Evolutionary conservation across 2,329 filamentous ascomycete genomes (phyloP).

Genomic region (Penicillium sp.): DNA sequence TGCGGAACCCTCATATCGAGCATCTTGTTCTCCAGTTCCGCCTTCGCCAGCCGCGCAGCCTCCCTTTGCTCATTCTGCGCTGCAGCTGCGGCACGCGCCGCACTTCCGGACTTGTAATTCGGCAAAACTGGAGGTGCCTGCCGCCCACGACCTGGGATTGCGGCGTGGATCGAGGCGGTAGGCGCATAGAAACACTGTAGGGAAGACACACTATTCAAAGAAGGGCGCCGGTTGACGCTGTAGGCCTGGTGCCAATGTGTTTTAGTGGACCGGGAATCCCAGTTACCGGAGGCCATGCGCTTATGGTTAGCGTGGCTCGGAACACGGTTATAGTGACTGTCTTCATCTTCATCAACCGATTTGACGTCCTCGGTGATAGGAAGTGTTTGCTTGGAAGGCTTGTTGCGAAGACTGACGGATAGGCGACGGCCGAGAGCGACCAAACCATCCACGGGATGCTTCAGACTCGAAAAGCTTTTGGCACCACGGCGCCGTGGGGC

Average conservation of each 20-base stretch:
- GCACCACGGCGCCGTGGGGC: constrained; percentile 34
- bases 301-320: constrained; percentile 17
- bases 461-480: constrained; percentile 45
- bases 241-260: constrained; percentile 29
- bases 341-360: constrained; percentile 13
- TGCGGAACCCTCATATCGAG: constrained; percentile 33
- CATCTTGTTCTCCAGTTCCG: constrained; percentile 30
- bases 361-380: constrained; percentile 5
- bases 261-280: constrained; percentile 20
- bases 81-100: constrained; percentile 49
- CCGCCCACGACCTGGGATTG: constrained; percentile 38
- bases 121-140: constrained; percentile 41
- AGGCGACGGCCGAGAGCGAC: constrained; percentile 42
- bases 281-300: constrained; percentile 22
- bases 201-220: constrained; percentile 36
- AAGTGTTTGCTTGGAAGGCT: constrained; percentile 33
- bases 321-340: constrained; percentile 17
- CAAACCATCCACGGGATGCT: constrained; percentile 43
- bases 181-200: constrained; percentile 36
- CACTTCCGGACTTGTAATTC: constrained; percentile 41
- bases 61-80: constrained; percentile 46
- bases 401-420: constrained; percentile 41
- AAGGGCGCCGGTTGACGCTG: constrained; percentile 37
- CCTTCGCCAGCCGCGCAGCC: constrained; percentile 26
- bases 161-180: constrained; percentile 26